Conservation (phyloP, 2,329 filamentous ascomycete species). For the Colletotrichum sojae region DNA sequence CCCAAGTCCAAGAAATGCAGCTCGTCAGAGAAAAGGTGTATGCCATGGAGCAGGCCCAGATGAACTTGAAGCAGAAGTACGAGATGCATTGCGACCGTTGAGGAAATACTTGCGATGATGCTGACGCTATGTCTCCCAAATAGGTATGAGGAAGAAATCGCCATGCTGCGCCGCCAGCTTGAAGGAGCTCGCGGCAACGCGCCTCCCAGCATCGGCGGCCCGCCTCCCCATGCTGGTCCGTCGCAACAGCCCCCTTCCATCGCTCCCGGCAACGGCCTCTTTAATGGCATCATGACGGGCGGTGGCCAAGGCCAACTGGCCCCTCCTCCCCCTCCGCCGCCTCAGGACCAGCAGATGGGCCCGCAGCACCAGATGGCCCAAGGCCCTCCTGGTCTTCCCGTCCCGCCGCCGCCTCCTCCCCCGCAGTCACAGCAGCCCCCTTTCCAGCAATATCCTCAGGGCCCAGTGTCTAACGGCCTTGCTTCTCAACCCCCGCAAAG, state of each 20-base stretch:
- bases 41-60: conserved; percentile 90
- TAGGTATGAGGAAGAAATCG: conserved; percentile 95
- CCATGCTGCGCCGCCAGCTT: conserved; percentile 88
- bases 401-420: conserved; percentile 70
- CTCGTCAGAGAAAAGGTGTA: conserved; percentile 95
- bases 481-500: conserved; percentile 86
- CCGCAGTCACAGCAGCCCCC: conserved; percentile 76
- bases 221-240: conserved; percentile 82
- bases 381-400: conserved; percentile 77
- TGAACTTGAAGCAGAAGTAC: conserved; percentile 92
- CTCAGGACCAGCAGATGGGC: conserved; percentile 74
- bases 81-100: conserved; percentile 48
- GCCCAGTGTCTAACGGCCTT: conserved; percentile 77
- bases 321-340: conserved; percentile 76
- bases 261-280: conserved; percentile 91
- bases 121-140: conserved; percentile 31
- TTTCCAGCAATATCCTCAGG: conserved; percentile 78
- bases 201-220: conserved; percentile 73
- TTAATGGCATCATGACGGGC: conserved; percentile 96
- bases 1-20: conserved; percentile 95
- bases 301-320: conserved; percentile 86
- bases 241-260: conserved; percentile 90
- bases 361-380: conserved; percentile 74
- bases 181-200: conserved; percentile 78
- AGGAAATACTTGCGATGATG: conserved; percentile 18